Conservation (phyloP, 2,329 filamentous ascomycete genomes). For the Fusarium bulbicola region DNA sequence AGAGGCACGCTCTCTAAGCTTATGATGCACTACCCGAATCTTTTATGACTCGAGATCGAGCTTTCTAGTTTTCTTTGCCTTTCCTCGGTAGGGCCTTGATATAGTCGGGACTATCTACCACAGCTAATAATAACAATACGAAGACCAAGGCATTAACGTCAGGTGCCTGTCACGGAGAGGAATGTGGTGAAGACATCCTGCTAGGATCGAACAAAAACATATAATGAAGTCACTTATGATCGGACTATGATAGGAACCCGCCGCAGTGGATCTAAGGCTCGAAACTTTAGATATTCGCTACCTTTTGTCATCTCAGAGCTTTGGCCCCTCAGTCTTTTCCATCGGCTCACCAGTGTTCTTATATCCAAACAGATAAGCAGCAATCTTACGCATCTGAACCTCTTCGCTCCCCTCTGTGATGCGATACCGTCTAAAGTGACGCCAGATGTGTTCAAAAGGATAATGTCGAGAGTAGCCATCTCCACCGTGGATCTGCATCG, state of each 20-base stretch:
- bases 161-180: background rate
- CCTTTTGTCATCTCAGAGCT: background rate
- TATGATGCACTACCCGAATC: too few relatives aligned
- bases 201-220: background rate
- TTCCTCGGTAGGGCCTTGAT: too few relatives aligned
- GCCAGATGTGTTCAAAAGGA: background rate
- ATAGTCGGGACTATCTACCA: too few relatives aligned
- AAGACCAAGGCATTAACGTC: too few relatives aligned
- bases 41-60: too few relatives aligned
- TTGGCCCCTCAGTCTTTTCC: background rate
- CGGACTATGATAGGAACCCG: rapidly evolving
- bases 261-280: rapidly evolving
- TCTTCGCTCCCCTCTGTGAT: background rate
- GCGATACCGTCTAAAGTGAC: background rate
- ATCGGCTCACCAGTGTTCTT: background rate
- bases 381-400: background rate
- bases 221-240: too few relatives aligned
- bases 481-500: background rate
- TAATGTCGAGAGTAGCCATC: background rate
- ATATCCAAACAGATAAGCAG: background rate
- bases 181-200: background rate
- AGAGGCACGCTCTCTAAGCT: too few relatives aligned
- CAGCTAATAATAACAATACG: too few relatives aligned
- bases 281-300: background rate
- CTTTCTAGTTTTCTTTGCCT: too few relatives aligned